phyloP scores from a whole-genome alignment of 805 yeast species.

The Candida manassasensis region DNA sequence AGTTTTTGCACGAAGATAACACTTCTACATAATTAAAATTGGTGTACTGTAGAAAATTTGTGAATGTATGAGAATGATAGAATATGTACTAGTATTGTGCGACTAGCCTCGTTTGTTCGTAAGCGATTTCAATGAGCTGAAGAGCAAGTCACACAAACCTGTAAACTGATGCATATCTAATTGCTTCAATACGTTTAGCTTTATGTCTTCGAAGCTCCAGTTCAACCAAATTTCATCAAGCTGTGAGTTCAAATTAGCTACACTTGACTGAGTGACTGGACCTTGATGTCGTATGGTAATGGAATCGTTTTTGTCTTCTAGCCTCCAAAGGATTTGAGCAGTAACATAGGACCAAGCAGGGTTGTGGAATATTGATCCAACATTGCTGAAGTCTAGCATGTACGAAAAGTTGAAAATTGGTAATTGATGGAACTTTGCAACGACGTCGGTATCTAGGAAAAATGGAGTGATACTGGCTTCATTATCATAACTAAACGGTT shows the following conservation, averaged over 20 bases:
- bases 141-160: conserved; percentile 48
- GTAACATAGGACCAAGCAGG: conserved; percentile 47
- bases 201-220: conserved; percentile 41
- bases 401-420: conserved; percentile 26
- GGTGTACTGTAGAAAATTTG: background rate
- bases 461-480: conserved; percentile 31
- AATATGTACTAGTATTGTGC: too few relatives aligned
- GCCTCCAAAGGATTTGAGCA: conserved; percentile 39
- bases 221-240: conserved; percentile 33
- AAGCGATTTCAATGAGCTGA: conserved; percentile 50
- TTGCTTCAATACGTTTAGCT: conserved; percentile 38
- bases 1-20: too few relatives aligned
- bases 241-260: conserved; percentile 25
- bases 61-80: background rate
- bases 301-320: conserved; percentile 38
- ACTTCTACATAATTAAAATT: too few relatives aligned
- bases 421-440: conserved; percentile 24
- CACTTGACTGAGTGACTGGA: conserved; percentile 44
- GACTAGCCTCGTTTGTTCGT: conserved; percentile 16
- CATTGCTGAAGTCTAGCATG: conserved; percentile 8
- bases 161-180: conserved; percentile 41
- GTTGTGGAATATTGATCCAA: conserved; percentile 44
- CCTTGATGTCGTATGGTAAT: conserved; percentile 45
- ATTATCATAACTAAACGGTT: conserved; percentile 38
- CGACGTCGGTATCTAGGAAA: conserved; percentile 29